These are phyloP conservation scores for Panicum hallii DNA, from an alignment of 202 grass and related monocot species.

Conservation along the genomic window DNA sequence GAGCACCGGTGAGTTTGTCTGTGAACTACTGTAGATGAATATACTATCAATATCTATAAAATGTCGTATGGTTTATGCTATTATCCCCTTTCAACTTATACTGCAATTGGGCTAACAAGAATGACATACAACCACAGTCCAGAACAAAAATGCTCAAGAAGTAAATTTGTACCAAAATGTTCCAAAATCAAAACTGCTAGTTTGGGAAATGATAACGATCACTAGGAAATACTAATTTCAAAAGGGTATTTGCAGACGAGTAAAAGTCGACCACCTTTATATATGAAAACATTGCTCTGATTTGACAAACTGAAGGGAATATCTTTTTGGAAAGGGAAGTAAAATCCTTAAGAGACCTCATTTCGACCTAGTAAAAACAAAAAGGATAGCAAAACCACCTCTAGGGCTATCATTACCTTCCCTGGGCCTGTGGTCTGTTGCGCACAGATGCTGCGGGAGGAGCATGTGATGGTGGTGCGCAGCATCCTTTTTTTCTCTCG, in stretches of 20 bases:
- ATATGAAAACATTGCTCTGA: background rate
- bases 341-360: constrained; percentile 3
- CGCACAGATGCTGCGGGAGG: constrained; percentile 40
- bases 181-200: background rate
- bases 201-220: background rate
- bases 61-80: background rate
- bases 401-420: constrained; percentile 47
- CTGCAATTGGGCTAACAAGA: background rate
- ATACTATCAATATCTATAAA: background rate
- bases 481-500: constrained; percentile 61
- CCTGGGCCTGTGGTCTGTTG: constrained; percentile 48
- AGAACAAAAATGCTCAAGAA: constrained; percentile 16
- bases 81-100: constrained; percentile 18
- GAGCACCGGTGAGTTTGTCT: constrained; percentile 32
- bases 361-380: constrained; percentile 19
- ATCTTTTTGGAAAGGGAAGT: constrained; percentile 7
- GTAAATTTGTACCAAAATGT: background rate
- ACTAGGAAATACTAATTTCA: background rate
- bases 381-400: constrained; percentile 30
- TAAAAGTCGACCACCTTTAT: constrained; percentile 31
- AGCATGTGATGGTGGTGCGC: constrained; percentile 44
- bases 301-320: constrained; percentile 28
- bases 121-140: background rate
- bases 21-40: constrained; percentile 24
- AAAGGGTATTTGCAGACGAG: constrained; percentile 4